These are phyloP conservation scores for Byssochlamys sp. DNA, from an alignment of 2,329 filamentous ascomycete genomes.

Conservation along the genomic window DNA sequence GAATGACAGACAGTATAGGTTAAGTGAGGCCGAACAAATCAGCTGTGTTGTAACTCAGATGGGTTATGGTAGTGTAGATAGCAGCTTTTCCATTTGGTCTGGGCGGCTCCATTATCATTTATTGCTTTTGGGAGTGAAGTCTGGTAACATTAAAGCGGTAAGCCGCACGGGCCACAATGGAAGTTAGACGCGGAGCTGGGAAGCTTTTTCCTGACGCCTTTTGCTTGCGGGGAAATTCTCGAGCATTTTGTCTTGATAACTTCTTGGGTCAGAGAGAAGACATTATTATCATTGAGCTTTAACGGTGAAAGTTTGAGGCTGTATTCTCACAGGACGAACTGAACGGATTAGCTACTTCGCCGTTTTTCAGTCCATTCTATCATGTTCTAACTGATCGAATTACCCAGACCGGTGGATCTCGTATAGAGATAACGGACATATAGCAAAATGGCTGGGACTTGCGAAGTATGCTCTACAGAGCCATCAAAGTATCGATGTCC, in stretches of 20 bases:
- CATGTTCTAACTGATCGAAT: not conserved
- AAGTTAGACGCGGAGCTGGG: not conserved
- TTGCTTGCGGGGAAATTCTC: not conserved
- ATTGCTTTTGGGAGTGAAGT: not conserved
- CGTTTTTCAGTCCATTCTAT: no score
- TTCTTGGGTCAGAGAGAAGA: not conserved
- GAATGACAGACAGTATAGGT: not conserved
- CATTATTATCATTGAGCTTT: no score
- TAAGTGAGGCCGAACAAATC: not conserved
- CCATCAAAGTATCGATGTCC: constrained; percentile 24
- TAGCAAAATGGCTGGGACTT: constrained; percentile 8
- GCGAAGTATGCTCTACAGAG: constrained; percentile 18
- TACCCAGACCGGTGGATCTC: not conserved
- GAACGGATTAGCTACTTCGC: no score
- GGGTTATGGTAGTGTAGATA: not conserved
- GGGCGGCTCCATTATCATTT: not conserved
- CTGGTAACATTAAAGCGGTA: not conserved
- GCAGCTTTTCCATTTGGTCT: not conserved
- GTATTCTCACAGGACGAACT: no score
- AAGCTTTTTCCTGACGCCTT: not conserved
- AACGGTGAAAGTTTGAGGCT: no score
- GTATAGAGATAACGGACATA: not conserved
- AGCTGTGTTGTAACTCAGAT: not conserved
- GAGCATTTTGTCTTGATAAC: not conserved
- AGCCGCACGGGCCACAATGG: not conserved